Evolutionary conservation across 2,329 filamentous ascomycete genomes (phyloP), one percentile per base, ranked within the genome.

Genomic region (Penicillium sp.): DNA sequence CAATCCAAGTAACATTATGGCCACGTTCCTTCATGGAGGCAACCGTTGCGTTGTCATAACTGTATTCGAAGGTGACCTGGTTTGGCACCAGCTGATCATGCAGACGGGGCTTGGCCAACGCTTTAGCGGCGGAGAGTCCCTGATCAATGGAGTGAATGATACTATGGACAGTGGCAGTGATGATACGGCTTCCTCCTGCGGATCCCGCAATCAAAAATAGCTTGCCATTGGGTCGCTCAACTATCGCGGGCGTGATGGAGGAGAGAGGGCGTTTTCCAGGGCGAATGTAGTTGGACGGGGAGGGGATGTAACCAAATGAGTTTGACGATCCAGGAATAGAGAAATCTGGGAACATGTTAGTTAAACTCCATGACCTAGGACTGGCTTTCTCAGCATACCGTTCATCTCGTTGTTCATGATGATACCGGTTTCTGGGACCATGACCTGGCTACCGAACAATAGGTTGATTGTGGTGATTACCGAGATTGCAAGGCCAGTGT

Each of bases 381-480:
- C 15, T 3, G n/a, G 13, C 7, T 67, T 74, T 76, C 23, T 31
- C 76, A 55, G 78, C 78, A 60, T 81, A 78, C 72, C 80, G 74
- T 84, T 79, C 82, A 84, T 84, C 62, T 84, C 79, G 60, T 83
- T 79, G 63, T 84, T 84, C 78, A 95, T 84, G 54, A 95, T 90
- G 57, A 96, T 82, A 19, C 92, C 92, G 0, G 91, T 92, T 65
- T 88, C 83, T 0, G 91, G 90, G 0, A 93, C 88, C 75, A 96
- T 85, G 61, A 96, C 73, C 21, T 86, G 81, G 29, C 87, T 88
- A 45, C 93, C 93, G 66, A 96, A 97, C 3, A 94, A 81, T 5
- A 94, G 80, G 73, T 97, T 97, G 55, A 97, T 80, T 0, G 93
- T 97, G 0, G 91, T 94, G 0, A 92, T 97, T 13, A 92, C 81